Base-by-base conservation (phyloP, 2,329 filamentous ascomycete species). In the Xylaria sp. region DNA sequence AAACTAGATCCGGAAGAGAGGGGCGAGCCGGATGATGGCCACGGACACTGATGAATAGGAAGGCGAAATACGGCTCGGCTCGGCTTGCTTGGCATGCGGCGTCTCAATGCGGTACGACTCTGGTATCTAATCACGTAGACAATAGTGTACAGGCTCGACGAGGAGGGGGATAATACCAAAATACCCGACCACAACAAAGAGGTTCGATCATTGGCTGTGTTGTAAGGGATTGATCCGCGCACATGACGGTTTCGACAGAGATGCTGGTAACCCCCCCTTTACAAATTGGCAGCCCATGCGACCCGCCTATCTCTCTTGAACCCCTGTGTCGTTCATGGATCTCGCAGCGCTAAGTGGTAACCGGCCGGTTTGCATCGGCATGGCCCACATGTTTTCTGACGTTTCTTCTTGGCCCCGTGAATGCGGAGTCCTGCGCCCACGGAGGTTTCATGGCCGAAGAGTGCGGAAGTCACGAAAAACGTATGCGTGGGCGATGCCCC, bases 1-100 rank as follows among this genome's bases (percentile, higher is more conserved):
- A 96, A 96, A 81, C 80, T 99, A 76, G 94, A 99, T 81, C 92
- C 92, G 16, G 92, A 97, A 80, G 84, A 88, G 80, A 82, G 83
- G 72, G 80, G 79, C 47, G 83, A 86, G 71, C 85, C 85, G 67
- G 89, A 96, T 77, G 90, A 94, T 71, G 92, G 91, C 59, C 91
- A 95, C 77, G 91, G 88, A 57, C 91, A 96, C 79, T 94, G 83
- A 72, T 73, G 23, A 35, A 11, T 13, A 51, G 23, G 23, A 57
- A 62, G 52, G 42, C 46, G 44, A 56, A 55, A 52, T 54, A 39
- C 58, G 53, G 64, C 54, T 49, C 59, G 57, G 54, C 23, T 58
- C 58, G 52, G 63, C 51, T 51, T 35, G 53, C 47, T 63, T 60
- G 63, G 64, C 59, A 52, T 52, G 58, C 62, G 65, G 63, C 58